Conservation (phyloP, 257 asterid species). For the Voacanga thouarsii region DNA sequence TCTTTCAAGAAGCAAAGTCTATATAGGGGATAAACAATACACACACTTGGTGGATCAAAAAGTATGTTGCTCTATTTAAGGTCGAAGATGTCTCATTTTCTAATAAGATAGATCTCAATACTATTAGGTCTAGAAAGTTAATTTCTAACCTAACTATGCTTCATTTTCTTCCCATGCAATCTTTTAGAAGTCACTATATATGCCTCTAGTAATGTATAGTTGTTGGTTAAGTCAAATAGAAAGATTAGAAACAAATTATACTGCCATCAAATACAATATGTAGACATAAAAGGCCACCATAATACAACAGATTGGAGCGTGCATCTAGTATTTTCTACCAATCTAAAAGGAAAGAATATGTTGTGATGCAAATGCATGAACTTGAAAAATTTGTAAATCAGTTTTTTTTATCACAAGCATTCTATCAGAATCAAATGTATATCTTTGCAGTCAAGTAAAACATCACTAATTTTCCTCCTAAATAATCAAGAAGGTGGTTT, state of each 20-base stretch:
- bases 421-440: not conserved
- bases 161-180: not conserved
- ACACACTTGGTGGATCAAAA: not conserved
- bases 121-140: not conserved
- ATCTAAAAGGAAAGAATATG: not conserved
- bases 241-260: not conserved
- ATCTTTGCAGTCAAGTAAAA: not conserved
- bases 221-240: not conserved
- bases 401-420: slow-evolving; percentile 2
- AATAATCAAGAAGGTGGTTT: not conserved
- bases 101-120: not conserved
- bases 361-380: not conserved
- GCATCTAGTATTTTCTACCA: not conserved
- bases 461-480: not conserved
- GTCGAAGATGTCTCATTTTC: not conserved
- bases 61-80: not conserved
- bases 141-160: not conserved
- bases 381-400: not conserved
- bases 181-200: not conserved
- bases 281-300: not conserved
- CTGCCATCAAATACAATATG: not conserved
- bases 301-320: not conserved
- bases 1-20: not conserved
- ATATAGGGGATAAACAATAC: not conserved
- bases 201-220: not conserved